These are phyloP conservation scores for Tetrapisispora phaffii DNA, from an alignment of 805 yeast species.

Conservation along the genomic window DNA sequence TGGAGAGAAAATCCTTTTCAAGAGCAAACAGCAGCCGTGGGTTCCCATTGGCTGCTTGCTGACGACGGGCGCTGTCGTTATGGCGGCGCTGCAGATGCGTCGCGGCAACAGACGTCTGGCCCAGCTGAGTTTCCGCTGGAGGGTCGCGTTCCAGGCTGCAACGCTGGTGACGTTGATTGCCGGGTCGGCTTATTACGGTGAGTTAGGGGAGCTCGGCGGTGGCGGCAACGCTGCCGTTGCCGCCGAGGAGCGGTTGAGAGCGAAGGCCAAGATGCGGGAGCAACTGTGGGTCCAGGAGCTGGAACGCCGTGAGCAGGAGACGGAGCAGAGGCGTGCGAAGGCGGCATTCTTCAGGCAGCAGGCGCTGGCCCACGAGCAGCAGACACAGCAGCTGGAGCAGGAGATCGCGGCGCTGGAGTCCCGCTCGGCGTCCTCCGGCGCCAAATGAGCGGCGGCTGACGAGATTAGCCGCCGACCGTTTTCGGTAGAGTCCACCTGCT, in stretches of 20 bases:
- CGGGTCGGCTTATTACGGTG: conserved; percentile 68
- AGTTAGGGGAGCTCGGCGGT: no score
- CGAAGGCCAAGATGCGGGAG: conserved; percentile 80
- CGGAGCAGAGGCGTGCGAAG: conserved; percentile 55
- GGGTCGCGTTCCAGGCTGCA: conserved; percentile 78
- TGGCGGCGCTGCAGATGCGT: conserved; percentile 70
- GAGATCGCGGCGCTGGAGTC: conserved; percentile 23
- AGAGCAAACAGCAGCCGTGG: conserved; percentile 69
- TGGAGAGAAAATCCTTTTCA: conserved; percentile 10
- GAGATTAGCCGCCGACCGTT: no score
- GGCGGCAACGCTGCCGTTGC: conserved; percentile 19
- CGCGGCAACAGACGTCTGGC: conserved; percentile 66
- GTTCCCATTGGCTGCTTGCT: conserved; percentile 77
- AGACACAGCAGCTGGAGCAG: conserved; percentile 17
- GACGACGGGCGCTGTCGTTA: conserved; percentile 69
- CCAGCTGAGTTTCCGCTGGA: conserved; percentile 79
- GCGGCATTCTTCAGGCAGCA: conserved; percentile 50
- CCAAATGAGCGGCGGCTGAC: no score
- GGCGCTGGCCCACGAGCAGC: conserved; percentile 31
- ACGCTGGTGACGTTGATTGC: conserved; percentile 74
- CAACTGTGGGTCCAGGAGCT: conserved; percentile 80
- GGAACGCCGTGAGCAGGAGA: conserved; percentile 74
- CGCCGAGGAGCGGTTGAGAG: conserved; percentile 55
- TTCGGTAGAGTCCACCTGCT: no score
- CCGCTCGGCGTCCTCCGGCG: conserved; percentile 12